Conservation (phyloP, 2,329 filamentous ascomycete species). For the Trichoderma polysporum region DNA sequence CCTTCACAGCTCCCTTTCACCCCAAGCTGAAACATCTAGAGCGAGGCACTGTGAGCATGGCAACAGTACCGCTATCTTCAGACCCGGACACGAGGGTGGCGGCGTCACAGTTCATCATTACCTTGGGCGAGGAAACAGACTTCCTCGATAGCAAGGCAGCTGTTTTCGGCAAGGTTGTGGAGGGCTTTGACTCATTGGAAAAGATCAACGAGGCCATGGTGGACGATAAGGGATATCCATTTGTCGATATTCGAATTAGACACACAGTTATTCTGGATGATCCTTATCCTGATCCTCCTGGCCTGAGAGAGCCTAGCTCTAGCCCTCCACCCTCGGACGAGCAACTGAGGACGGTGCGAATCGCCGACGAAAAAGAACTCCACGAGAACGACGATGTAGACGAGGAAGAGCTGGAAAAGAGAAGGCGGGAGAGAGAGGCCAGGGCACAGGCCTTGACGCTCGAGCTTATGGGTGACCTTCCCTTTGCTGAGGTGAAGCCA, state of each 20-base stretch:
- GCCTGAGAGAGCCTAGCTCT: constrained; percentile 71
- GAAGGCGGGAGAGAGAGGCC: constrained; percentile 83
- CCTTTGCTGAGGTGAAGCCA: constrained; percentile 95
- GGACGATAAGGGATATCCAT: constrained; percentile 79
- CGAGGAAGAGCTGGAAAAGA: constrained; percentile 75
- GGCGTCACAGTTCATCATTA: constrained; percentile 91
- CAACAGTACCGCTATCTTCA: constrained; percentile 73
- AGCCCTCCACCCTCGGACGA: constrained; percentile 80
- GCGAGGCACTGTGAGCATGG: constrained; percentile 94
- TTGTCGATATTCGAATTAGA: constrained; percentile 92
- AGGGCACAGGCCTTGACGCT: constrained; percentile 90
- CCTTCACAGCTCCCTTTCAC: constrained; percentile 81
- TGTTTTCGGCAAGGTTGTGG: constrained; percentile 91
- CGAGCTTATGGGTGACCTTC: constrained; percentile 96
- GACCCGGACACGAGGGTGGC: constrained; percentile 82
- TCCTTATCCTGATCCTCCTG: constrained; percentile 79
- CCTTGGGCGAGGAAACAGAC: constrained; percentile 83
- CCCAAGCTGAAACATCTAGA: constrained; percentile 86
- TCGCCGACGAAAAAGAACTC: constrained; percentile 82
- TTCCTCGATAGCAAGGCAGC: constrained; percentile 91
- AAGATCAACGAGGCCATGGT: constrained; percentile 90
- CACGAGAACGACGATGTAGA: constrained; percentile 69
- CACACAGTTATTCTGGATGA: constrained; percentile 93
- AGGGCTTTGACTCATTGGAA: constrained; percentile 91
- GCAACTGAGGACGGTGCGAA: constrained; percentile 87